Evolutionary conservation across 2,329 filamentous ascomycete species (phyloP), one percentile per base, ranked within the genome.

Genomic region (Arthrobotrys conoides): DNA sequence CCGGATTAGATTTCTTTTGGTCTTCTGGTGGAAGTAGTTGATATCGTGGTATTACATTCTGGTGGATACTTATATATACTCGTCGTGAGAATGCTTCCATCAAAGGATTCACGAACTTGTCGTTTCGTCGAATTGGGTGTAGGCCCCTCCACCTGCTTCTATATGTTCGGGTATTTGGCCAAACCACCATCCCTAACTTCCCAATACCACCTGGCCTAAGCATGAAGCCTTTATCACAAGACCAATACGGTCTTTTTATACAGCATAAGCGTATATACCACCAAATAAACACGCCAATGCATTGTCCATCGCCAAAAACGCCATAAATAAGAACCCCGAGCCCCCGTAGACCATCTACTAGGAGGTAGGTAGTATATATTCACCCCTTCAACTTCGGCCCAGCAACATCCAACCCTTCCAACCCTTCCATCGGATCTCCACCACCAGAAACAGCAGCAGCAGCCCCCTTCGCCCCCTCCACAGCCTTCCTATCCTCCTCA

Each of bases 351-450:
- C 38, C 38, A 36, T 12, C 33, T 8, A 41, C 8, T 30, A n/a
- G n/a, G n/a, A n/a, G n/a, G n/a, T n/a, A n/a, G n/a, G n/a, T n/a
- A n/a, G n/a, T n/a, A n/a, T n/a, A n/a, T 0, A 38, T 27, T 77
- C 73, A 77, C 12, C 59, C 57, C 67, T 67, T 77, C 69, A 89
- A 91, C 84, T 93, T 94, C 12, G 96, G 96, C 8, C 96, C 96
- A 70, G 95, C 96, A 82, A 98, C 93, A 85, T 98, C 96, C 69
- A 98, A 87, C 16, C 92, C 93, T 84, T 98, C 94, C 5, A 99
- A 86, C 38, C 94, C 95, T 85, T 97, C 93, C 96, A 99, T 99
- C 2, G 95, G 93, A 85, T 98, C 89, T 0, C 85, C 87, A 76
- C 87, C 86, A 30, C 3, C 27, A 30, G 27, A 30, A 30, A 86